These are phyloP conservation scores for Aureobasidium pullulans DNA, from an alignment of 2,329 filamentous ascomycete species.

Conservation along the genomic window DNA sequence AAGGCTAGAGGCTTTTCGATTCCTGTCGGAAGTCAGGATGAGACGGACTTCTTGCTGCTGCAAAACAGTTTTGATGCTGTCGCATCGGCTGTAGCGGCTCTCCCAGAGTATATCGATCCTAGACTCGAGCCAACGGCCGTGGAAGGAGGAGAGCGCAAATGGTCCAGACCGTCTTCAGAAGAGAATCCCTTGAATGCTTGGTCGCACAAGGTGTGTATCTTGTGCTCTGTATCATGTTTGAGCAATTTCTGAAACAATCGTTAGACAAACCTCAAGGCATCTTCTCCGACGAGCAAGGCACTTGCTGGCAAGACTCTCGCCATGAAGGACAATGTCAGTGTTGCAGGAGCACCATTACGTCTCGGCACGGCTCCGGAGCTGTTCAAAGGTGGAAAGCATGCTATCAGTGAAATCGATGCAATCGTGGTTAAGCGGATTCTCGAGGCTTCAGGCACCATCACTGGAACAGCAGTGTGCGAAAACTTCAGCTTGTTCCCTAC, in stretches of 20 bases:
- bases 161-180: slow-evolving; percentile 19
- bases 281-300: slow-evolving; percentile 18
- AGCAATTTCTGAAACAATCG: background rate
- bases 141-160: slow-evolving; percentile 21
- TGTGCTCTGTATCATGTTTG: too few relatives aligned
- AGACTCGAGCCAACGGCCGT: slow-evolving; percentile 24
- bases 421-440: slow-evolving; percentile 38
- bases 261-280: slow-evolving; percentile 24
- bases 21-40: slow-evolving; percentile 18
- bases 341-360: slow-evolving; percentile 39
- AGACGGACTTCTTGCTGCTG: slow-evolving; percentile 22
- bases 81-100: slow-evolving; percentile 12
- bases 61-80: slow-evolving; percentile 24
- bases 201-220: slow-evolving; percentile 27
- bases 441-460: slow-evolving; percentile 35
- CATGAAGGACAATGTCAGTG: slow-evolving; percentile 43
- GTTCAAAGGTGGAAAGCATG: slow-evolving; percentile 32
- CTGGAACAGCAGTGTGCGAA: slow-evolving; percentile 42
- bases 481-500: slow-evolving; percentile 39
- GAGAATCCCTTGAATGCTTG: slow-evolving; percentile 39
- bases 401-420: slow-evolving; percentile 36
- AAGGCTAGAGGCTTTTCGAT: slow-evolving; percentile 21
- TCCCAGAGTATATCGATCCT: slow-evolving; percentile 33
- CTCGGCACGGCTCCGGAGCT: slow-evolving; percentile 34
- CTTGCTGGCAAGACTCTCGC: slow-evolving; percentile 30